phyloP scores from a whole-genome alignment of 176 grass and related monocot genomes.

The Luzula sylvatica region DNA sequence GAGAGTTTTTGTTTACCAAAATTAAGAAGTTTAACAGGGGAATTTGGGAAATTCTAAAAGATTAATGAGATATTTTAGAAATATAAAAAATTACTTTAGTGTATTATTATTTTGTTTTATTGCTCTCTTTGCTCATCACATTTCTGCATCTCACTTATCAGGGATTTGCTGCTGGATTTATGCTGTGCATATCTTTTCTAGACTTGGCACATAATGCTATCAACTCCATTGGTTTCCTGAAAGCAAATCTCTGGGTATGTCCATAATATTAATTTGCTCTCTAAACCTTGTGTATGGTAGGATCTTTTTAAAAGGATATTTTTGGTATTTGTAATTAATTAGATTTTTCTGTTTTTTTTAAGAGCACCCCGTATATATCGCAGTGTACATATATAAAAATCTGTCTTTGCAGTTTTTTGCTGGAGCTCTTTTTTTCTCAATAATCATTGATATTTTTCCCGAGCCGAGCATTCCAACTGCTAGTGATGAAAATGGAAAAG shows the following conservation, averaged over 20 bases:
- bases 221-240: constrained; percentile 78
- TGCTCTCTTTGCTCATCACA: background rate
- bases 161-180: constrained; percentile 93
- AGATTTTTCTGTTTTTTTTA: background rate
- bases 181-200: constrained; percentile 92
- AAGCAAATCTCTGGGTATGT: constrained; percentile 85
- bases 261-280: background rate
- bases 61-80: background rate
- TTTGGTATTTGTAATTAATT: no score
- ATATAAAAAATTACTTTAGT: background rate
- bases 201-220: constrained; percentile 89
- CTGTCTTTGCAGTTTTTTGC: constrained; percentile 50
- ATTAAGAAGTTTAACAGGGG: no score
- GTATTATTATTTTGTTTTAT: background rate
- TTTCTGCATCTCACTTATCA: constrained; percentile 14
- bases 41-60: background rate
- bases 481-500: constrained; percentile 39
- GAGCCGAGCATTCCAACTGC: constrained; percentile 29
- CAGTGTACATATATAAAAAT: background rate
- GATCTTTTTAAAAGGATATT: no score
- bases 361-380: background rate
- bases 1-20: no score
- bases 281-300: no score
- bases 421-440: constrained; percentile 60
- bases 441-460: constrained; percentile 56